Evolutionary conservation across 805 yeast genomes (phyloP), one percentile per base, ranked within the genome.

Genomic region (Saturnispora besseyi): DNA sequence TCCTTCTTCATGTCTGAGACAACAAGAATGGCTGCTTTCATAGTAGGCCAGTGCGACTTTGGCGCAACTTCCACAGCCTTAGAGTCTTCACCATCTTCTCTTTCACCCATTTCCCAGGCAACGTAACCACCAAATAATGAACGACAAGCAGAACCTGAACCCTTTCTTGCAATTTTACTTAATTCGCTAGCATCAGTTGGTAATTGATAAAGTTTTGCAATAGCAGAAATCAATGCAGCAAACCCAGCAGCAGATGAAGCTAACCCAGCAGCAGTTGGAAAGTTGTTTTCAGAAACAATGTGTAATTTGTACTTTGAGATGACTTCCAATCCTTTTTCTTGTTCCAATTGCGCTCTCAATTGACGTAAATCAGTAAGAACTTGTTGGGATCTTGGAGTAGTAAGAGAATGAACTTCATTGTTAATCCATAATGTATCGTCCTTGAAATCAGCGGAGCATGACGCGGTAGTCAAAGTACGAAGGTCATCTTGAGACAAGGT

Each of bases 211-310:
- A 93, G 74, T 62, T 77, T 78, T 15, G 98, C 89, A 61, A 93
- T 79, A n/a, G 96, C 87, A 45, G 79, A 79, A 22, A 91, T 95
- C 53, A 93, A 75, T 9, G 99, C 99, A 33, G 99, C 96, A 68
- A 89, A 91, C 0, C 99, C 99, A 9, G 99, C 98, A 12, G 99
- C 99, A 5, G 96, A 85, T 1, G 96, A 88, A 0, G 99, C 99
- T 59, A 93, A 76, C 2, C 99, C 99, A 5, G 99, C 99, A 31
- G 99, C 99, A 26, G 99, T 93, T 47, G 99, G 99, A 75, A 93
- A 93, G 70, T 93, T 93, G 72, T 93, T 93, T 63, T 88, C 96
- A 28, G 95, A 82, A 12, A 87, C 95, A 57, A 93, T 85, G 59
- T 82, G 87, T 51, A 93, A 72, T 46, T 76, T 74, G 77, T 77